Base-by-base conservation (phyloP, 2,329 filamentous ascomycete species). In the Colletotrichum tropicicola region DNA sequence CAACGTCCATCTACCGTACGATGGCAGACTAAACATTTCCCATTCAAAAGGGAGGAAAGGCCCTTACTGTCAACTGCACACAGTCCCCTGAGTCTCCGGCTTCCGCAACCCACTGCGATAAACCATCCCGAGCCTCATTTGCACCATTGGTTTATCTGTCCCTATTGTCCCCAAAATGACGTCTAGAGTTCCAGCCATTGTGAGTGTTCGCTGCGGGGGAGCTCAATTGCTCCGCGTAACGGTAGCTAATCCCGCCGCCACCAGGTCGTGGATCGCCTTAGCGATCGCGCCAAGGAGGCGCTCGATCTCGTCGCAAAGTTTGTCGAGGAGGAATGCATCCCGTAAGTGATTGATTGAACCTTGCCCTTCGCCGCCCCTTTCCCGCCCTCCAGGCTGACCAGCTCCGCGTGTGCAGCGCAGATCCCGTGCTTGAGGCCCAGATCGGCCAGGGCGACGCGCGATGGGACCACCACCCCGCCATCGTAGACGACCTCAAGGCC, bases 261-360 rank as follows among this genome's bases (percentile, higher is more conserved):
- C 15, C 61, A 86, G 84, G 83, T 81, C 59, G 74, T 77, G 59
- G 73, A 84, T 72, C 83, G 85, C 77, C 92, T 98, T 70, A 97
- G 93, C 81, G 93, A 97, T 65, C 85, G 88, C 73, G 94, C 94
- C 55, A 92, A 91, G 81, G 89, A 92, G 84, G 92, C 91, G 28
- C 83, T 98, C 70, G 94, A 98, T 74, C 76, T 93, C 69, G 92
- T 99, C 70, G 93, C 95, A 83, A 93, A 94, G 79, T 99, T 99
- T 73, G 96, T 99, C 71, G 92, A 98, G 76, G 94, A 97, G 80
- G 94, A 97, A 84, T 99, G 92, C 78, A 91, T 94, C 70, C 92
- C 91, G 88, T 90, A 77, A 80, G 87, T 72, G 28, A 28, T n/a
- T 30, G 30, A 51, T 21, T 15, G 19, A 19, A 32, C n/a, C 2